Percentiles rank a stretch among this genome's conserved stretches.
Conservation (phyloP, 2,329 filamentous ascomycete species). For the Clarireedia sp. region DNA sequence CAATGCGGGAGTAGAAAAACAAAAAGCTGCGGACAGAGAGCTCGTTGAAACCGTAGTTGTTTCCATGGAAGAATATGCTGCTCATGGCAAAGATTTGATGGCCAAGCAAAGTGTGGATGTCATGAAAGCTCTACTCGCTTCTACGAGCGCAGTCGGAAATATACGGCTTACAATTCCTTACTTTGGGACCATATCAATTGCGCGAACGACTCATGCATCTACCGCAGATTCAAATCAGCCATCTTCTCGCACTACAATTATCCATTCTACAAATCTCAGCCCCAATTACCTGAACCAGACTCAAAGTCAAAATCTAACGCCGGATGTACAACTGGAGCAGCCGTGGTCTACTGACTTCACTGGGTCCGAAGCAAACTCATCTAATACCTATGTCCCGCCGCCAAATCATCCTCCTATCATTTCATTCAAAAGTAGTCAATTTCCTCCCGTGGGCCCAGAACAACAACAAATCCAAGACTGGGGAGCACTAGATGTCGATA, state of each 20-base stretch:
- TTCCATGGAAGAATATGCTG: conserved; percentile 18
- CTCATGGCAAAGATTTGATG: conserved; percentile 16
- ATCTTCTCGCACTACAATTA: neutral
- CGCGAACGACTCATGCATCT: conserved; percentile 2
- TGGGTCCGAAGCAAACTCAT: no score
- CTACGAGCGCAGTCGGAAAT: conserved; percentile 15
- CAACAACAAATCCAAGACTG: conserved; percentile 18
- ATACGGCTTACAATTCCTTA: conserved; percentile 28
- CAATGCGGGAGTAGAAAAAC: conserved; percentile 10
- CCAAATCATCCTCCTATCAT: neutral
- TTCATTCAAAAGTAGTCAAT: conserved; percentile 23
- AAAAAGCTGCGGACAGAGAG: conserved; percentile 17
- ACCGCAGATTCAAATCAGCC: neutral
- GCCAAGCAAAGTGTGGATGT: conserved; percentile 25
- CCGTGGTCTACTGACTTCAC: neutral
- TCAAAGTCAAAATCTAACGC: neutral
- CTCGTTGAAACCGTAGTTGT: conserved; percentile 20
- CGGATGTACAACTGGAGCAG: neutral
- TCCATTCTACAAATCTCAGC: neutral
- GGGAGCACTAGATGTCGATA: conserved; percentile 20
- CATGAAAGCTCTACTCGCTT: conserved; percentile 23
- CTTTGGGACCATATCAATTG: conserved; percentile 27
- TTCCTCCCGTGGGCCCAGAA: conserved; percentile 13
- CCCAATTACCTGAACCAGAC: neutral
- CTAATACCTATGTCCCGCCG: no score